Conservation (phyloP, 2,329 filamentous ascomycete species). For the Pseudovirgaria hyperparasitica region DNA sequence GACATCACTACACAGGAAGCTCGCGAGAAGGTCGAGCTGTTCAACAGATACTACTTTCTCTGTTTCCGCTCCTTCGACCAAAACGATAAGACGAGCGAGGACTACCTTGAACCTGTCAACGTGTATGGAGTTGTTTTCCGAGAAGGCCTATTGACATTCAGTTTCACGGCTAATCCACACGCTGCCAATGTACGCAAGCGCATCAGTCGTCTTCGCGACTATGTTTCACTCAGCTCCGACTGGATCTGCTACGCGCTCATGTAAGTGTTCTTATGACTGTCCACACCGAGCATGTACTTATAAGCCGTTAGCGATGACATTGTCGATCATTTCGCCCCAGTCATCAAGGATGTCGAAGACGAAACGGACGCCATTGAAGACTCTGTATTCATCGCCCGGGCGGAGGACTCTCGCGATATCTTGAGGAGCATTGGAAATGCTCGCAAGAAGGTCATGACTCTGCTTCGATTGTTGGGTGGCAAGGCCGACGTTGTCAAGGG, state of each 20-base stretch:
- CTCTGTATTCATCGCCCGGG: constrained; percentile 81
- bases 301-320: constrained; percentile 64
- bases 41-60: constrained; percentile 95
- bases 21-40: constrained; percentile 95
- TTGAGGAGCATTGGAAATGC: constrained; percentile 78
- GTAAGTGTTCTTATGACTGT: constrained; percentile 36
- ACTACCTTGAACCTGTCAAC: constrained; percentile 89
- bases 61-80: constrained; percentile 92
- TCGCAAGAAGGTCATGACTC: constrained; percentile 86
- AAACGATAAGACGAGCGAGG: constrained; percentile 61
- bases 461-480: constrained; percentile 84
- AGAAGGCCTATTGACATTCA: constrained; percentile 89
- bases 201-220: constrained; percentile 87
- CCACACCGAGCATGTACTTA: not conserved
- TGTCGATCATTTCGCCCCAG: constrained; percentile 86
- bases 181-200: constrained; percentile 80
- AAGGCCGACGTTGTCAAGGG: constrained; percentile 98
- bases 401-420: constrained; percentile 79
- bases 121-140: constrained; percentile 95
- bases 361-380: constrained; percentile 93
- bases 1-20: constrained; percentile 93
- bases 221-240: constrained; percentile 85
- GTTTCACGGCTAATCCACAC: constrained; percentile 77
- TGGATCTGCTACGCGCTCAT: constrained; percentile 99
- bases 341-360: constrained; percentile 73